Base-by-base conservation (phyloP, 805 yeast genomes). In the Candida golubevii region DNA sequence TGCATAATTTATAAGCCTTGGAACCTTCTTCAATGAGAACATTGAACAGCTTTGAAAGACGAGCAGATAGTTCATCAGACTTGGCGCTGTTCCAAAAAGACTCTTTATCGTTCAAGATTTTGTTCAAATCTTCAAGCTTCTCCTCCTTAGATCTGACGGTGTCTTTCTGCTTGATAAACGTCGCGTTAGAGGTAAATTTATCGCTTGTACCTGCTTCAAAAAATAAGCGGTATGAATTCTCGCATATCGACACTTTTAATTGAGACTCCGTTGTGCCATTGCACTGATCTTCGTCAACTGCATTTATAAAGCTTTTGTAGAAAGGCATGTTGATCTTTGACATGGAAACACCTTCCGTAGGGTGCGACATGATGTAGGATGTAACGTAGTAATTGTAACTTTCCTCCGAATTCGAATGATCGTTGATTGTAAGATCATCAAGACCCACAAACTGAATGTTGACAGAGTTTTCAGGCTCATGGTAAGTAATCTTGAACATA, bases 331-430 rank as follows among this genome's bases (percentile, higher is more conserved):
- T 77, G 44, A 93, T 77, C 53, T 80, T 81, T 35, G 85, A 81
- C 14, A 87, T 79, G 13, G 88, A 82, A 13, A 93, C 85, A 28
- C 98, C 98, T 64, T 93, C 99, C 2, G 99, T 93, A 33, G 99
- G 98, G 57, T 88, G 95, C 3, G 96, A 85, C 86, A 93, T 85
- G 35, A 90, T 79, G 63, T 85, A 93, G 35, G 95, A 86, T 0
- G 98, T 91, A 40, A 93, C 77, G 60, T 93, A 93, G 68, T 93
- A 91, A 61, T 88, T 90, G 85, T 96, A 93, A 57, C 79, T 79
- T 51, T 88, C 95, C 55, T 86, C 91, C 3, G 81, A 79, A 18
- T 82, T 77, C 51, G 86, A 87, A 46, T 83, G 83, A 42, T 71
- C 74, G 52, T 66, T 69, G 58, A 90, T 75, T 0, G 98, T 90